phyloP scores from a whole-genome alignment of 805 yeast genomes.

The Yarrowia sp. region DNA sequence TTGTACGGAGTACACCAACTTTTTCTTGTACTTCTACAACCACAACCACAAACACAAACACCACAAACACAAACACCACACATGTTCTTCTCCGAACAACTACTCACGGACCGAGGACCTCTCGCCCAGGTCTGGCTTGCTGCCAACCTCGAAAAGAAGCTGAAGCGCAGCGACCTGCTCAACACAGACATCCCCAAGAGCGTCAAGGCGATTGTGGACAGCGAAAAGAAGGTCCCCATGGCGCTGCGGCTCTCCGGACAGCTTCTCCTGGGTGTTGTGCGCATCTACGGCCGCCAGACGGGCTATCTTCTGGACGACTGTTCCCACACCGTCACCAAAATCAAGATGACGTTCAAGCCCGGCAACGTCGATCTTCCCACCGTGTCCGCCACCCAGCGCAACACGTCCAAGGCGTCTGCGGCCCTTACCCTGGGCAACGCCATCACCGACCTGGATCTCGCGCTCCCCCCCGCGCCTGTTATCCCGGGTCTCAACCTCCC shows the following conservation, averaged over 20 bases:
- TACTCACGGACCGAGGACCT: slow-evolving; percentile 72
- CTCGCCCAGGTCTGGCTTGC: slow-evolving; percentile 91
- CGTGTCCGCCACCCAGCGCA: not conserved
- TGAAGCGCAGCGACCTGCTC: slow-evolving; percentile 67
- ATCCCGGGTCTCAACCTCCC: slow-evolving; percentile 14
- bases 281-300: slow-evolving; percentile 83
- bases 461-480: slow-evolving; percentile 11
- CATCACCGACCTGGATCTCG: slow-evolving; percentile 70
- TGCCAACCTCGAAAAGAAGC: slow-evolving; percentile 77
- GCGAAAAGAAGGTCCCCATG: slow-evolving; percentile 52
- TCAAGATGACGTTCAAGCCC: slow-evolving; percentile 52
- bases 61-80: not conserved
- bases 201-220: slow-evolving; percentile 59
- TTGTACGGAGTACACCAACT: no score
- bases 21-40: not conserved
- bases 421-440: slow-evolving; percentile 69
- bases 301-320: slow-evolving; percentile 81
- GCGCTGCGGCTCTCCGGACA: slow-evolving; percentile 85
- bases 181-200: slow-evolving; percentile 70
- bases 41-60: not conserved
- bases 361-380: slow-evolving; percentile 49
- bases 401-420: slow-evolving; percentile 23
- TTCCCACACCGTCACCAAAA: slow-evolving; percentile 65
- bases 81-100: slow-evolving; percentile 53
- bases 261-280: slow-evolving; percentile 77